Evolutionary conservation across 2,329 filamentous ascomycete genomes (phyloP), one percentile per base, ranked within the genome.

Genomic region (Pyrenophora tritici-repentis): DNA sequence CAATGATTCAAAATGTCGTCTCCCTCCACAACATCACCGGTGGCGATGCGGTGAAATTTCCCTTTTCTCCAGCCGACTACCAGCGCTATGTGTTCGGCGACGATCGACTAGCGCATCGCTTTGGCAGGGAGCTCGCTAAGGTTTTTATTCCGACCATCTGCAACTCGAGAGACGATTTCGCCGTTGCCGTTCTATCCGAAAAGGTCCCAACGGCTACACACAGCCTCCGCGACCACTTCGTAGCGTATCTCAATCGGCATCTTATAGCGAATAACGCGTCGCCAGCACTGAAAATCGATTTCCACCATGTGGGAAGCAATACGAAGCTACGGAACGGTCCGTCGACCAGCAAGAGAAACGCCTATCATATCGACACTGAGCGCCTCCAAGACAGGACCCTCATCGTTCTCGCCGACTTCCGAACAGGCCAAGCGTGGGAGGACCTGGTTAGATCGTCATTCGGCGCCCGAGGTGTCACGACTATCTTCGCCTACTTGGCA

Each of bases 91-190:
- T 64, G n/a, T 66, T 66, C 47, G 63, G 63, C 33, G 59, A 64
- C 52, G 59, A 59, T 51, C 56, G 50, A 48, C 52, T 63, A 61
- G 61, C 63, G 55, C 50, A 60, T 45, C 56, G 50, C 24, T 55
- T 64, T 43, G 63, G 63, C 55, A 66, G 59, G 47, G 59, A 63
- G 48, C 60, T 62, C 53, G 61, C 61, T 59, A 60, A 59, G 53
- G 59, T 61, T 35, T 64, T 63, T 50, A 57, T 66, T 47, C 45
- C 53, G 44, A 43, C 41, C 33, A 55, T 59, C 50, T 58, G 59
- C 39, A 55, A 41, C 41, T 42, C 55, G 33, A 45, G 47, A 43
- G 46, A 51, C 47, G 50, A 56, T 44, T 34, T 64, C 24, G 59
- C 58, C 12, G 55, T 66, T 59, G 63, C 59, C 58, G 61, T 65